Evolutionary conservation across 2,329 filamentous ascomycete genomes (phyloP).

Genomic region (Cyphellophora attinorum): DNA sequence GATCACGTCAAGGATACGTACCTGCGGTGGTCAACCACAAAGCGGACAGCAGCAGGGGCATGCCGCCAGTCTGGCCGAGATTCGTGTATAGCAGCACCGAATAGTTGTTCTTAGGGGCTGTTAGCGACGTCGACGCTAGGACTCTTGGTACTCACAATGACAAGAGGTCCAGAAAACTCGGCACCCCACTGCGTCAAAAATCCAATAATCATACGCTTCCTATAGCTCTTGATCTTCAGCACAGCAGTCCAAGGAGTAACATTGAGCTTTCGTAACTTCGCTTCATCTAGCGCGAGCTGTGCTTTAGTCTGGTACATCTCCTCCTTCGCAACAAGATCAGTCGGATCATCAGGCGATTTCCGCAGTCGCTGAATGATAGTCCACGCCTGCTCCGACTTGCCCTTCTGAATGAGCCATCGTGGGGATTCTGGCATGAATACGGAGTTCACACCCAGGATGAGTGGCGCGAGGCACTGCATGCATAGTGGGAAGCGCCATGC

Average conservation of each 20-base stretch:
- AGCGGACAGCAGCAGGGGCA: slow-evolving; percentile 36
- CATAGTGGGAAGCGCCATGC: slow-evolving; percentile 17
- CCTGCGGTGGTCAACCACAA: slow-evolving; percentile 37
- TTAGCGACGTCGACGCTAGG: background rate
- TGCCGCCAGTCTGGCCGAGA: slow-evolving; percentile 27
- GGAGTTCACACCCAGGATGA: slow-evolving; percentile 9
- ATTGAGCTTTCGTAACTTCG: slow-evolving; percentile 27
- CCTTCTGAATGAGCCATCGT: slow-evolving; percentile 22
- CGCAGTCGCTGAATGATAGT: slow-evolving; percentile 31
- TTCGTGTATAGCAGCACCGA: slow-evolving; percentile 28
- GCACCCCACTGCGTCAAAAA: slow-evolving; percentile 46
- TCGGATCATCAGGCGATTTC: slow-evolving; percentile 27
- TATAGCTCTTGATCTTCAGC: slow-evolving; percentile 37
- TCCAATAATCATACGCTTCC: slow-evolving; percentile 42
- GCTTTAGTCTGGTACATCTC: slow-evolving; percentile 29
- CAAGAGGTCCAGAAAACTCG: slow-evolving; percentile 42
- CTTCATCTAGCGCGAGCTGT: slow-evolving; percentile 15
- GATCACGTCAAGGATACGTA: slow-evolving; percentile 19
- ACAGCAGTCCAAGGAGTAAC: slow-evolving; percentile 36
- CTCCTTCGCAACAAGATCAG: slow-evolving; percentile 28
- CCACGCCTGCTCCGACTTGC: slow-evolving; percentile 19
- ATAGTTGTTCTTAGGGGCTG: slow-evolving; percentile 26
- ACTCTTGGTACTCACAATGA: slow-evolving; percentile 33
- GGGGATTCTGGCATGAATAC: slow-evolving; percentile 13
- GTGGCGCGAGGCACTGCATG: slow-evolving; percentile 9